These are phyloP conservation scores for Ananas comosus DNA, from an alignment of 176 grass and related monocot genomes.

Conservation along the genomic window DNA sequence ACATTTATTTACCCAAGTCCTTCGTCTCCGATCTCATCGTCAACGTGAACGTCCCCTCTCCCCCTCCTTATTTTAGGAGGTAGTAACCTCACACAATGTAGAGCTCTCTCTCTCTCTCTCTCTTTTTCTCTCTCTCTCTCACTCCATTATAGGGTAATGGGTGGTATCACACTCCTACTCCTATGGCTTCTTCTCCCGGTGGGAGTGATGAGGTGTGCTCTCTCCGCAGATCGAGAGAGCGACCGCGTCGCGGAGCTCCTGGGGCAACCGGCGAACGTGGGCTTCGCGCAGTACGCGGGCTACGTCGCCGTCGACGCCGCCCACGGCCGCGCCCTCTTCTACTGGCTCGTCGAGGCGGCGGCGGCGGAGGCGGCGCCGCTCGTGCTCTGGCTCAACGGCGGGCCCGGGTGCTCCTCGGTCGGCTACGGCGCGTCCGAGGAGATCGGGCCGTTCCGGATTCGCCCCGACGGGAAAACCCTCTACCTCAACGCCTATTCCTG, in stretches of 20 bases:
- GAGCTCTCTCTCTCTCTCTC: conserved; percentile 9
- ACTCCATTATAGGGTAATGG: neutral
- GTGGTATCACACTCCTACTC: neutral
- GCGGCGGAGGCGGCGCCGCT: conserved; percentile 57
- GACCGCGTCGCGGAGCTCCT: conserved; percentile 79
- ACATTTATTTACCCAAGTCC: too few relatives aligned
- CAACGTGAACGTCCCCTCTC: too few relatives aligned
- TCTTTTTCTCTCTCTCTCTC: neutral
- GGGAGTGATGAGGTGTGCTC: neutral
- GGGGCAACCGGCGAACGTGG: conserved; percentile 50
- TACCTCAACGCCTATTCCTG: conserved; percentile 75
- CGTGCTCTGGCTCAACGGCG: conserved; percentile 94
- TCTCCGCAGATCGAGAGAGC: conserved; percentile 36
- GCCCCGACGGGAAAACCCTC: conserved; percentile 54
- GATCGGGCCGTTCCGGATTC: conserved; percentile 91
- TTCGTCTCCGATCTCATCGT: too few relatives aligned
- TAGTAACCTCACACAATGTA: neutral
- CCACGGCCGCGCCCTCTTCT: conserved; percentile 84
- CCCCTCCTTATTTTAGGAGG: too few relatives aligned
- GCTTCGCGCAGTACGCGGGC: conserved; percentile 77
- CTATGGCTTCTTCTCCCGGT: conserved; percentile 15
- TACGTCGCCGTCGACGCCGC: conserved; percentile 66
- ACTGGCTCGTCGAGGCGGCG: conserved; percentile 89
- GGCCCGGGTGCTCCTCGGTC: conserved; percentile 83
- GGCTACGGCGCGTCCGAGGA: conserved; percentile 93